Base-by-base conservation (phyloP, 257 asterid species). In the Cordia subcordata region DNA sequence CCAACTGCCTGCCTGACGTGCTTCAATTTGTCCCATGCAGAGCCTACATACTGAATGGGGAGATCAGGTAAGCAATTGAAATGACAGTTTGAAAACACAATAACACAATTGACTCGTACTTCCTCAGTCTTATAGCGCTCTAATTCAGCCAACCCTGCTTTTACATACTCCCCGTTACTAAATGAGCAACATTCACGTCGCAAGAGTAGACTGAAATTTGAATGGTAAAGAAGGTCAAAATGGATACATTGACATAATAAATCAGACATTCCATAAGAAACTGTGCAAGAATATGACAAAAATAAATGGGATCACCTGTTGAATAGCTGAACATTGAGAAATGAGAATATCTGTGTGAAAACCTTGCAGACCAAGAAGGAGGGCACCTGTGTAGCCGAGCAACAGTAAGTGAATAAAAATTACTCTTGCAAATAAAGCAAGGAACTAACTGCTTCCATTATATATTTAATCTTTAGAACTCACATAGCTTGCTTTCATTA, bases 1-100 rank as follows among this genome's bases (percentile, higher is more conserved):
- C 99, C 99, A 75, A 93, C 95, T 33, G 96, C 99, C 73, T 93
- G 99, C 74, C 99, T 93, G 77, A 93, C 89, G 72, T 93, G 97
- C 88, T 83, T 93, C 79, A 93, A 68, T 72, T 86, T 96, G 58
- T 89, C 99, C 99, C 99, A 93, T 64, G 99, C 95, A 50, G 88
- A 73, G 76, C 97, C 99, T 64, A 82, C 99, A 64, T 76, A 85
- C 99, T 93, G 90, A 73, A 65, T 27, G 52, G 73, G 53, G 37
- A n/a, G 68, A 66, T 47, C 58, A 49, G 35, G 35, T 44, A n/a
- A 16, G 15, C 39, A 4, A 4, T 1, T 19, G 53, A 47, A 20
- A 11, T 27, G 35, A 27, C 23, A n/a, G 17, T n/a, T 13, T 22
- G 35, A 27, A 27, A 27, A 1, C 6, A 27, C 35, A 27, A 6